Evolutionary conservation across 2,329 filamentous ascomycete species (phyloP).

Genomic region (Fusarium multiceps): DNA sequence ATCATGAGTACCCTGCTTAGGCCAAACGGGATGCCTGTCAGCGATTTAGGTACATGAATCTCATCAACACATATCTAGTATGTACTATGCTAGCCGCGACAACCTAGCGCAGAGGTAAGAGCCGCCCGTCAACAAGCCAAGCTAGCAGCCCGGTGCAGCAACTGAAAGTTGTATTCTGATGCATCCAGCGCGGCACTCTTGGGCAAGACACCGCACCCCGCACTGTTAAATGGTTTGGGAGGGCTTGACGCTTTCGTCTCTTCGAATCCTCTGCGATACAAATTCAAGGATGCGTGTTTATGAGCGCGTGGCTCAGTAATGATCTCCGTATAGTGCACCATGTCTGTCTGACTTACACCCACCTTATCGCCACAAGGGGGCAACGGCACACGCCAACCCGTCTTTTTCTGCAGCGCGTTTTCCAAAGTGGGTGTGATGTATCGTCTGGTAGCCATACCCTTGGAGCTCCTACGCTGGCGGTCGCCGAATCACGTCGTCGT

Average conservation of each 20-base stretch:
- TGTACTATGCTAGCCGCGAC: conserved; percentile 20
- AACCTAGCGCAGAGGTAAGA: conserved; percentile 15
- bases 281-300: conserved; percentile 29
- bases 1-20: not conserved
- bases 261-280: conserved; percentile 10
- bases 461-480: conserved; percentile 6
- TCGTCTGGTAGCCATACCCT: conserved; percentile 20
- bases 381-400: conserved; percentile 37
- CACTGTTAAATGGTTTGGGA: conserved; percentile 15
- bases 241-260: conserved; percentile 38
- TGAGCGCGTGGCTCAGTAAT: conserved; percentile 40
- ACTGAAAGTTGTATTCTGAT: not conserved
- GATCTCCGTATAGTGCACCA: conserved; percentile 34
- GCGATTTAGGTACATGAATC: conserved; percentile 15
- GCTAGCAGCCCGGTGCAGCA: not conserved
- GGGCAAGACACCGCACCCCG: conserved; percentile 5
- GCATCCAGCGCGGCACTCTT: not conserved
- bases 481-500: conserved; percentile 32
- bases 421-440: conserved; percentile 38
- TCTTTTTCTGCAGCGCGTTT: conserved; percentile 31
- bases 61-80: conserved; percentile 6
- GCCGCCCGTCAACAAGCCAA: conserved; percentile 13
- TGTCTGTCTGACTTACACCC: conserved; percentile 38
- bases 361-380: conserved; percentile 38
- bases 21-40: conserved; percentile 22